These are phyloP conservation scores for Pestalotiopsis sp. DNA, from an alignment of 2,329 filamentous ascomycete genomes.

Conservation along the genomic window DNA sequence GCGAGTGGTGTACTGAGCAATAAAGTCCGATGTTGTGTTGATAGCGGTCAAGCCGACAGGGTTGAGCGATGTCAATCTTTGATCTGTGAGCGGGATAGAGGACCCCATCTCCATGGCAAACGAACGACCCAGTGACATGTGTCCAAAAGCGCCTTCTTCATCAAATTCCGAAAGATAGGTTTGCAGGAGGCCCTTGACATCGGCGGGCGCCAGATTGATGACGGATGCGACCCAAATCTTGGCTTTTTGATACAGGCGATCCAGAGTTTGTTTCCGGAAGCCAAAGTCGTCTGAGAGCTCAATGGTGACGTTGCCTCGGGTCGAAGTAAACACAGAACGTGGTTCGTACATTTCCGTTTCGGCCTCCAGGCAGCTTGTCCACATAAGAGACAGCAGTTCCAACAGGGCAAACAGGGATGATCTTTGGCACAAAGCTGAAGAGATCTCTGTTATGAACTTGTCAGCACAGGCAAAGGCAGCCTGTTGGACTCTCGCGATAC, in stretches of 20 bases:
- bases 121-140: slow-evolving; percentile 88
- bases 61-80: slow-evolving; percentile 82
- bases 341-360: slow-evolving; percentile 95
- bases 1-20: slow-evolving; percentile 94
- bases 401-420: slow-evolving; percentile 90
- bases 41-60: slow-evolving; percentile 72
- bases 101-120: slow-evolving; percentile 94
- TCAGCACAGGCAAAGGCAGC: slow-evolving; percentile 84
- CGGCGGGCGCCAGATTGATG: slow-evolving; percentile 83
- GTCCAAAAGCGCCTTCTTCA: slow-evolving; percentile 87
- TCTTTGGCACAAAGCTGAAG: slow-evolving; percentile 87
- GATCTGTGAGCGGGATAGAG: slow-evolving; percentile 82
- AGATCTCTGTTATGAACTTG: slow-evolving; percentile 80
- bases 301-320: slow-evolving; percentile 76
- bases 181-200: slow-evolving; percentile 93
- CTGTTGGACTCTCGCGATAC: slow-evolving; percentile 88
- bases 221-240: slow-evolving; percentile 79
- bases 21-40: slow-evolving; percentile 93
- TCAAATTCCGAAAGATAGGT: slow-evolving; percentile 96
- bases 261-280: slow-evolving; percentile 78
- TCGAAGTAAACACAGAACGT: slow-evolving; percentile 77
- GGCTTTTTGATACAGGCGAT: slow-evolving; percentile 75
- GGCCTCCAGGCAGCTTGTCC: slow-evolving; percentile 89
- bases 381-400: slow-evolving; percentile 91
- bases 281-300: slow-evolving; percentile 93